Evolutionary conservation across 2,329 filamentous ascomycete species (phyloP).

Genomic region (Aspergillus uvarum): DNA sequence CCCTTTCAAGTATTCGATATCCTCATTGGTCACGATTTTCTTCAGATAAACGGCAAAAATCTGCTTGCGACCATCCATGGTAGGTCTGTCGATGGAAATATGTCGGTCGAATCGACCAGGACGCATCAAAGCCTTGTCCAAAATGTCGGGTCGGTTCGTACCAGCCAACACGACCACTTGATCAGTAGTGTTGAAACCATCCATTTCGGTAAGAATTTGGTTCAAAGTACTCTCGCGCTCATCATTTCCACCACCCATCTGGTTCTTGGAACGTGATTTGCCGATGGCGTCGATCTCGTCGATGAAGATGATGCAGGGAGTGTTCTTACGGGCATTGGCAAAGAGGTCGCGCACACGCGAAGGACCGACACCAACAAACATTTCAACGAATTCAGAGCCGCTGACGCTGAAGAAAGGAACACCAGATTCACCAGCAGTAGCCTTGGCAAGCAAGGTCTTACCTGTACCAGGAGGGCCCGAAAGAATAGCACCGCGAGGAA

Average conservation of each 20-base stretch:
- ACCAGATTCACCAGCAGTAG: conserved; percentile 92
- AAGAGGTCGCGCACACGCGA: conserved; percentile 95
- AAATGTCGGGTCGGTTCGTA: conserved; percentile 90
- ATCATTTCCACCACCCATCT: conserved; percentile 88
- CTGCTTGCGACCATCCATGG: conserved; percentile 93
- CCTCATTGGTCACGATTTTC: conserved; percentile 91
- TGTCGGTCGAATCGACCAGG: conserved; percentile 96
- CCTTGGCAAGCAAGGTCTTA: conserved; percentile 96
- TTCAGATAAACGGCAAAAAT: conserved; percentile 93
- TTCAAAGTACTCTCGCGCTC: conserved; percentile 96
- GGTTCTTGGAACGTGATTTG: conserved; percentile 78
- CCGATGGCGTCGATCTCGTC: conserved; percentile 99
- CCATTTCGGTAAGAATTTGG: conserved; percentile 98
- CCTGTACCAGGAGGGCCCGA: conserved; percentile 97
- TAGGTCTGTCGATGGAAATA: conserved; percentile 90
- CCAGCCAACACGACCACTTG: conserved; percentile 96
- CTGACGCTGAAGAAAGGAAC: conserved; percentile 98
- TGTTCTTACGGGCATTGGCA: conserved; percentile 88
- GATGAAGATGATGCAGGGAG: conserved; percentile 98
- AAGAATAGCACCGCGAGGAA: conserved; percentile 92
- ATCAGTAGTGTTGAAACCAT: conserved; percentile 95
- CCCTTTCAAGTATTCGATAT: conserved; percentile 82
- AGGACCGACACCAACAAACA: conserved; percentile 98
- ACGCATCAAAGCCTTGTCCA: conserved; percentile 94
- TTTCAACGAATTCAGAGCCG: conserved; percentile 98